Evolutionary conservation across 1,284 basidiomycete species (phyloP).

Genomic region (Austroboletus olivaceoglutinosus): DNA sequence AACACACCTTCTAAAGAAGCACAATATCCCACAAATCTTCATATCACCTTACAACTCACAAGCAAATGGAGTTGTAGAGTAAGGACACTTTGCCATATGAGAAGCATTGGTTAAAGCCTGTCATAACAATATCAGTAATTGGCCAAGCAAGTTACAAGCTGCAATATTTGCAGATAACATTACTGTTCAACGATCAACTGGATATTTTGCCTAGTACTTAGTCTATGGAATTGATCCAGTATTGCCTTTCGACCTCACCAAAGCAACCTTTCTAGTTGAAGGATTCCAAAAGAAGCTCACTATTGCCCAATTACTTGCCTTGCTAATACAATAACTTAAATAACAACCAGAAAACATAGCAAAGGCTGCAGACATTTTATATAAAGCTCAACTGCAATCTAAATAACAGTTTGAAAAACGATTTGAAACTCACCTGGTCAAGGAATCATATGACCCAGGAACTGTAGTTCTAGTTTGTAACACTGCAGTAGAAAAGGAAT

Average conservation of each 20-base stretch:
- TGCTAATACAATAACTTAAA: background rate
- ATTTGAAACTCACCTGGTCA: background rate
- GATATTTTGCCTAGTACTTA: background rate
- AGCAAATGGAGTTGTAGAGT: no score
- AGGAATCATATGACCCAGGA: background rate
- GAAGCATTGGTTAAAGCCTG: background rate
- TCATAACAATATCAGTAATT: background rate
- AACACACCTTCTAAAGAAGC: background rate
- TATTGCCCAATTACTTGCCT: background rate
- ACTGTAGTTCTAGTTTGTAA: background rate
- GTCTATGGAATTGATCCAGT: background rate
- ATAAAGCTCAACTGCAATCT: background rate
- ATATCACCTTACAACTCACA: background rate
- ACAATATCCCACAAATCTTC: background rate
- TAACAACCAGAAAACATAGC: background rate
- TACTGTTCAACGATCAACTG: background rate
- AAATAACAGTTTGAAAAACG: no score
- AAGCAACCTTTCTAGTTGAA: background rate
- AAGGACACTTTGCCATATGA: background rate
- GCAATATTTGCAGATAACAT: background rate
- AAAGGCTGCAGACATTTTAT: background rate
- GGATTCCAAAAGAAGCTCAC: background rate
- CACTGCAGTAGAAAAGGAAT: background rate
- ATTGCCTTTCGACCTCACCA: background rate
- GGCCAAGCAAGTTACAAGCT: background rate